Base-by-base conservation (phyloP, 345 rosid species). In the Lepidium aucheri region DNA sequence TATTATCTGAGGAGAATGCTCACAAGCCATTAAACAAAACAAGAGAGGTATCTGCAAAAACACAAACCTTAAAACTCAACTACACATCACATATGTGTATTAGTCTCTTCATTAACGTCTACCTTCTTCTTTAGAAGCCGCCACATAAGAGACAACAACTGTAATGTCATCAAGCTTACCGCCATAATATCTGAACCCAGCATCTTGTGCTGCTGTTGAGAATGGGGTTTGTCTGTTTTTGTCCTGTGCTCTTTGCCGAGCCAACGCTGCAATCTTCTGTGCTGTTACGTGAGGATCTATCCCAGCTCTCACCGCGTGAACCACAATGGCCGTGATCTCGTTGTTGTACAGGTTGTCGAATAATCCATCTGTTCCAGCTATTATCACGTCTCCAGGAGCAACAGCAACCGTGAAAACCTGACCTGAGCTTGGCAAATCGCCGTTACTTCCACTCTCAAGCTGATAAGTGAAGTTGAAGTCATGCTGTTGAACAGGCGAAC, bases 81-180 rank as follows among this genome's bases (percentile, higher is more conserved):
- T 28, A 28, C 57, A 71, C 43, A 71, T 36, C 28, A 63, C 50
- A 63, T 33, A 62, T 63, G 42, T 46, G 44, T 46, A 71, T 9
- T 12, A 13, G 56, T 16, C 33, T 62, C 70, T 63, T 56, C 32
- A 30, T 63, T 46, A 56, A 47, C 3, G 53, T 40, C 57, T 39
- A 12, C n/a, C 60, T 73, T 24, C 86, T 60, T 82, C 76, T 44
- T 80, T 52, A 5, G 83, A 75, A 53, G 79, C 75, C 16, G 86
- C 76, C 53, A 94, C 73, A 69, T 83, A 86, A 15, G 99, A 94
- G 56, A 94, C 97, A 59, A 94, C 95, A 46, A 94, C 99, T 59
- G 99, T 94, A 80, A 94, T 94, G 64, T 94, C 99, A 73, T 94
- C 99, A 63, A 90, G 92, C 81, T 94, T 94, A 77, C 99, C 99